Evolutionary conservation across 768 basidiomycete species (phyloP), one percentile per base, ranked within the genome.

Genomic region (Mycena albidolilacea): DNA sequence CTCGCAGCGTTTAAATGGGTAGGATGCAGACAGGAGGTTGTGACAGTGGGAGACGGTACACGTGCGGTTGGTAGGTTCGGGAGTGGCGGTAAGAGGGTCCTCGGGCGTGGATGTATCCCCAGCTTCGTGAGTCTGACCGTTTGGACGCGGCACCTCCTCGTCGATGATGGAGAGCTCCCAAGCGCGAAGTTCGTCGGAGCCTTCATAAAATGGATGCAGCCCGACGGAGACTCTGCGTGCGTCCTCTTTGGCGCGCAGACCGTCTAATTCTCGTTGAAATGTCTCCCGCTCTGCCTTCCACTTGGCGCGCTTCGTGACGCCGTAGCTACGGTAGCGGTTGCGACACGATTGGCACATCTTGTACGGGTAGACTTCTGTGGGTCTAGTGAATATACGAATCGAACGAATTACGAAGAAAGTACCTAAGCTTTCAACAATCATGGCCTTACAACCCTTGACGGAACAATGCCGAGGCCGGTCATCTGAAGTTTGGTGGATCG

Each of bases 31-130:
- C 3, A 90, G 83, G 55, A 89, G 80, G 61, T 84, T 84, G 77
- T 88, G 87, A 66, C 89, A 90, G 75, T 90, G 89, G 37, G 87
- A 89, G 23, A 90, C 88, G 7, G 87, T 90, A 74, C 89, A 89
- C 85, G 90, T 88, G 15, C 88, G 86, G 7, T 83, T 79, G 5
- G 86, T 82, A 6, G 75, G 75, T 23, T 35, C 44, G 57, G 17
- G 59, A 63, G 52, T 15, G 21, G 57, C 23, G 30, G 57, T 64
- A 15, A 46, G 67, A 9, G 39, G 46, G 12, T 17, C 37, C 58
- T 61, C 62, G 17, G 59, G 58, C 43, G 68, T 48, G 35, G 74
- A 55, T 17, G 73, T 41, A 44, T 74, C 30, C 38, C 38, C 50
- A 14, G 58, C 8, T 54, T 52, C 38, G 23, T 43, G 30, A 30